Evolutionary conservation across 164 flowering plant genomes (phyloP).

Genomic region (Magnolia sinica): DNA sequence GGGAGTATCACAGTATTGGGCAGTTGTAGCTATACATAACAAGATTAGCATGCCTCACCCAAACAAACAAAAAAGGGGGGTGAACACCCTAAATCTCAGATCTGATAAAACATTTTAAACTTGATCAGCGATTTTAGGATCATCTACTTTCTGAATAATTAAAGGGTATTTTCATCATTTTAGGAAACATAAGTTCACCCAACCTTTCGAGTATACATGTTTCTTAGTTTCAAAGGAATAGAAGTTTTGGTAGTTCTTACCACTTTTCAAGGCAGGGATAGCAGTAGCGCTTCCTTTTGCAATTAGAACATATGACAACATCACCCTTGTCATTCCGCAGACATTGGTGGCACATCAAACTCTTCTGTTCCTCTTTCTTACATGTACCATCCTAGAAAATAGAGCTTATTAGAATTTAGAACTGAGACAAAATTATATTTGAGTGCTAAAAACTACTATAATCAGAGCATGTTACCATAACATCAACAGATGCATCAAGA

Average conservation of each 20-base stretch:
- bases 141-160: neutral
- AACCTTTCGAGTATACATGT: neutral
- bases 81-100: neutral
- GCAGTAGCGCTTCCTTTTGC: constrained; percentile 19
- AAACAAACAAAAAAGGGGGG: too few species aligned
- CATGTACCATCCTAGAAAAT: neutral
- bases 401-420: neutral
- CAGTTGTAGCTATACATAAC: too few species aligned
- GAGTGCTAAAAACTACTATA: neutral
- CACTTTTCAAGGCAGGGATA: constrained; percentile 9
- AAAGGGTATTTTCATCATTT: neutral
- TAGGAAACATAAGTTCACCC: neutral
- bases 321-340: constrained; percentile 16
- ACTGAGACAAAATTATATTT: too few species aligned
- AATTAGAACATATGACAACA: constrained; percentile 15
- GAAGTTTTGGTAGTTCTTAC: neutral
- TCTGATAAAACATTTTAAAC: neutral
- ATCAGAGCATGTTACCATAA: neutral
- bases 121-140: neutral
- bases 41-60: too few species aligned
- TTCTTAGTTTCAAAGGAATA: neutral
- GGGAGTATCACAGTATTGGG: too few species aligned
- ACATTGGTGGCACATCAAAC: constrained; percentile 20
- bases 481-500: neutral
- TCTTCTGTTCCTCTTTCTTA: constrained; percentile 3